phyloP scores from a whole-genome alignment of 257 asterid genomes.

The Fraxinus cuspidata region DNA sequence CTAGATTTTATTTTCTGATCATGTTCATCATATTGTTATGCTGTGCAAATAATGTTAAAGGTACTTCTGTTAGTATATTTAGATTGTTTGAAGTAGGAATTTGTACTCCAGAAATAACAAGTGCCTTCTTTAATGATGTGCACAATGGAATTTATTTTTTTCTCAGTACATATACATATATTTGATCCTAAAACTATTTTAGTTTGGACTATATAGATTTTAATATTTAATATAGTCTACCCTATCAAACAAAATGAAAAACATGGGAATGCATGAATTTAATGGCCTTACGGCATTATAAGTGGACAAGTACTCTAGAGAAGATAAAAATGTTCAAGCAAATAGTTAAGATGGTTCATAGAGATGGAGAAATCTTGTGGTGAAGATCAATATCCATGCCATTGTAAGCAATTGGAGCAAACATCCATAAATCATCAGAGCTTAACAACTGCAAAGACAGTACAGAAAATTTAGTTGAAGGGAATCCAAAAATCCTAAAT shows the following conservation, averaged over 20 bases:
- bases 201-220: too few species aligned
- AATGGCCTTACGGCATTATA: background rate
- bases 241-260: background rate
- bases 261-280: background rate
- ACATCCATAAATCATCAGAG: constrained; percentile 33
- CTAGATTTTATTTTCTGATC: too few species aligned
- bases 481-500: background rate
- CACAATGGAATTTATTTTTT: too few species aligned
- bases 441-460: constrained; percentile 22
- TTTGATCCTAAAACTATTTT: too few species aligned
- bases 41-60: too few species aligned
- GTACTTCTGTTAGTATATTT: too few species aligned
- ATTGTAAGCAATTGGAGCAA: constrained; percentile 30
- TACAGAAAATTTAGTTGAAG: background rate
- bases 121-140: too few species aligned
- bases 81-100: too few species aligned
- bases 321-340: background rate
- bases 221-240: too few species aligned
- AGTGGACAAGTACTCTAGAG: background rate
- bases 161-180: too few species aligned
- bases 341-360: background rate
- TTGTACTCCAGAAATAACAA: too few species aligned
- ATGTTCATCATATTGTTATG: too few species aligned
- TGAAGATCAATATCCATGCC: constrained; percentile 28
- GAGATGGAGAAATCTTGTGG: background rate